Evolutionary conservation across 2,329 filamentous ascomycete genomes (phyloP).

Genomic region (Aspergillus sp.): DNA sequence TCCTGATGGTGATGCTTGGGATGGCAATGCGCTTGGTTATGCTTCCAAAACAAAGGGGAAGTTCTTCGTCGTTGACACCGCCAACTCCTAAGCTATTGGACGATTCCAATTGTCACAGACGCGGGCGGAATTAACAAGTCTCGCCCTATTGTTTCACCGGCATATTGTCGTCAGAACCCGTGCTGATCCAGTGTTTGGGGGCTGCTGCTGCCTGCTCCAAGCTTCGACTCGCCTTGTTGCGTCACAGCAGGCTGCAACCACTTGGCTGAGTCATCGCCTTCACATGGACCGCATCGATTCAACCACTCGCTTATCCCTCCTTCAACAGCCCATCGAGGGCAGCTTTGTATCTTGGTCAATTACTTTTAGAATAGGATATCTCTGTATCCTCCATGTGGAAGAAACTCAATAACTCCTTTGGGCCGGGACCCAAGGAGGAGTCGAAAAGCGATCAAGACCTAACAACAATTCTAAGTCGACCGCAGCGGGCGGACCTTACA

Average conservation of each 20-base stretch:
- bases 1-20: slow-evolving; percentile 53
- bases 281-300: background rate
- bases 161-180: background rate
- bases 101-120: background rate
- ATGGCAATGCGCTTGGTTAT: slow-evolving; percentile 69
- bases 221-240: background rate
- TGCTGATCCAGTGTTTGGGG: background rate
- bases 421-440: slow-evolving; percentile 24
- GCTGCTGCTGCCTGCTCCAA: background rate
- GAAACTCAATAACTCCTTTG: slow-evolving; percentile 32
- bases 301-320: background rate
- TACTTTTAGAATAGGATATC: slow-evolving; percentile 8
- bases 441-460: slow-evolving; percentile 38
- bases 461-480: slow-evolving; percentile 41
- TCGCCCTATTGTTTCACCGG: no score
- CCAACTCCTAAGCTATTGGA: slow-evolving; percentile 15
- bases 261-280: slow-evolving; percentile 22
- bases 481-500: slow-evolving; percentile 44
- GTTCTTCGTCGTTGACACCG: slow-evolving; percentile 72
- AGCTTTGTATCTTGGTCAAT: background rate
- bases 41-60: slow-evolving; percentile 67
- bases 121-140: background rate
- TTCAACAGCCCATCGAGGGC: background rate
- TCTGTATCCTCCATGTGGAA: slow-evolving; percentile 27
- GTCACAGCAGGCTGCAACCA: background rate